A percentile compares a stretch with the other conserved stretches of the same genome.
These are phyloP conservation scores for Rhodotorula sp. DNA, from an alignment of 1,284 basidiomycete species.

Conservation along the genomic window DNA sequence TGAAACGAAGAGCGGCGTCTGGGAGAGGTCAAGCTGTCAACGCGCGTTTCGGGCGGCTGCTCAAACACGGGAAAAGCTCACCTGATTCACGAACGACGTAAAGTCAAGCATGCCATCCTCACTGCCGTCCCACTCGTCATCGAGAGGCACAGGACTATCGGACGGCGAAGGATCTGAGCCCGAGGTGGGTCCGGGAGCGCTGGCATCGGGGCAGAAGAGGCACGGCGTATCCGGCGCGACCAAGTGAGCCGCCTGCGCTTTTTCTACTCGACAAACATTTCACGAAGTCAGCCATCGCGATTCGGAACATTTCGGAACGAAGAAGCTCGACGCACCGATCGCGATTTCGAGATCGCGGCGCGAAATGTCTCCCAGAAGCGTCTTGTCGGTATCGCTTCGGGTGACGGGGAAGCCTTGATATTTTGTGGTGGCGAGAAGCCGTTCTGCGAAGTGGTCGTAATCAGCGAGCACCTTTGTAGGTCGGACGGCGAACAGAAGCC, in stretches of 20 bases:
- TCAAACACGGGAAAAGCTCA: conserved; percentile 47
- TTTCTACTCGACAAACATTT: conserved; percentile 56
- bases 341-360: conserved; percentile 81
- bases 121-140: conserved; percentile 42
- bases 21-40: conserved; percentile 1
- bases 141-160: conserved; percentile 4
- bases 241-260: conserved; percentile 63
- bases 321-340: conserved; percentile 59
- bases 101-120: conserved; percentile 60
- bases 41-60: no score
- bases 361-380: conserved; percentile 83
- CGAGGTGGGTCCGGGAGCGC: not conserved
- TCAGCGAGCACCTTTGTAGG: not conserved
- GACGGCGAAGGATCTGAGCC: not conserved
- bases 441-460: conserved; percentile 55
- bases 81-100: conserved; percentile 89
- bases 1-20: conserved; percentile 92
- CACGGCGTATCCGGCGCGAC: conserved; percentile 67
- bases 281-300: not conserved
- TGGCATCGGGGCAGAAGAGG: conserved; percentile 56
- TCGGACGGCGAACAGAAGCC: conserved; percentile 42
- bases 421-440: conserved; percentile 63
- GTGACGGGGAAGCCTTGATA: conserved; percentile 93
- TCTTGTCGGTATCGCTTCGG: conserved; percentile 54
- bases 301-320: not conserved